Percentiles rank a stretch among this genome's conserved stretches.
phyloP scores from a whole-genome alignment of 1,284 basidiomycete species.

The Stereum hirsutum region DNA sequence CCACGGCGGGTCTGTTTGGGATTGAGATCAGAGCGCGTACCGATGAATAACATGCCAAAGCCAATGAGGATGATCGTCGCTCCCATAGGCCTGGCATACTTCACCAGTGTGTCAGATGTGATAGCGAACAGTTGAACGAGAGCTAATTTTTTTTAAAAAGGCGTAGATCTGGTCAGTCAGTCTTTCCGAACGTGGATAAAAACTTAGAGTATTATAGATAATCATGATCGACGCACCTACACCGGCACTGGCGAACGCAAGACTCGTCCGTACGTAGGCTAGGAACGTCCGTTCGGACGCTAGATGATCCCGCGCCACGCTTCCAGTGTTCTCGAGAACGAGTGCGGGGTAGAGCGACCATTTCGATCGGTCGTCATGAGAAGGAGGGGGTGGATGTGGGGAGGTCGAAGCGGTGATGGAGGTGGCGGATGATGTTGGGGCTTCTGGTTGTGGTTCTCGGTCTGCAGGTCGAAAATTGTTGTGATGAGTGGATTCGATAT shows the following conservation, averaged over 20 bases:
- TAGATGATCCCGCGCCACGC: conserved; percentile 3
- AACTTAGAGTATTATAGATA: too few species aligned
- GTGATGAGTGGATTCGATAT: too few species aligned
- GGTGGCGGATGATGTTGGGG: too few species aligned
- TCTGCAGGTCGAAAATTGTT: too few species aligned
- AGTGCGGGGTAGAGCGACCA: neutral
- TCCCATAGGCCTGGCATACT: conserved; percentile 45
- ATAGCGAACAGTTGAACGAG: conserved; percentile 51
- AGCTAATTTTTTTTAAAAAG: too few species aligned
- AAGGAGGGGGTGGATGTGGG: too few species aligned
- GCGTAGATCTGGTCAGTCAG: too few species aligned
- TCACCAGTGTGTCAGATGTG: conserved; percentile 24
- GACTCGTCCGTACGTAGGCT: conserved; percentile 26
- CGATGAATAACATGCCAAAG: conserved; percentile 38
- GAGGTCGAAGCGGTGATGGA: too few species aligned
- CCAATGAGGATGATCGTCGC: conserved; percentile 42
- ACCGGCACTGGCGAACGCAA: conserved; percentile 24
- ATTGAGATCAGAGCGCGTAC: conserved; percentile 20
- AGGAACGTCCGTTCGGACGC: conserved; percentile 25
- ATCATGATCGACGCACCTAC: conserved; percentile 40
- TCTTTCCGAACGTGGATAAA: too few species aligned
- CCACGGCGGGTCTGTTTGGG: too few species aligned
- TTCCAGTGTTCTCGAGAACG: conserved; percentile 3
- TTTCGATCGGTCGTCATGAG: too few species aligned
- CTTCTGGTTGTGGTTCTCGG: too few species aligned